Evolutionary conservation across 768 basidiomycete genomes (phyloP), one percentile per base, ranked within the genome.

Genomic region (Floccularia luteovirens): DNA sequence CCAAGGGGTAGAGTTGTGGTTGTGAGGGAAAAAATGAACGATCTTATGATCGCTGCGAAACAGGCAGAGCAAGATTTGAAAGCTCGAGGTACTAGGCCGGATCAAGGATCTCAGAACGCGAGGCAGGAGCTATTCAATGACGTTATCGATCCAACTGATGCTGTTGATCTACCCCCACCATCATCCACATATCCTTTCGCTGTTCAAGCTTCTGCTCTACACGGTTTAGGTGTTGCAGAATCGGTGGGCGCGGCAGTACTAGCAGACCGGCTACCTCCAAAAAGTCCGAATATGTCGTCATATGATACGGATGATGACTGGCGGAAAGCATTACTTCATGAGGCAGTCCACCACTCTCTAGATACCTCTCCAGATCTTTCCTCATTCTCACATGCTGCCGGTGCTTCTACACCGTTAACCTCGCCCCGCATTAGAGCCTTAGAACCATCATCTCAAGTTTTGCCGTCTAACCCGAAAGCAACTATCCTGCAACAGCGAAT

Each of bases 91-190:
- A 64, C 64, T 24, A 59, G 64, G 39, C 58, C 65, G 38, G 76
- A 76, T 43, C 63, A 70, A 43, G 68, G 53, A 22, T 59, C 66
- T n/a, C 65, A 69, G 43, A 60, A 59, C 38, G 55, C 52, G 31
- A 61, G 59, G 44, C 55, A 59, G 43, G 50, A 57, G 38, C 47
- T 54, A n/a, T 57, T 70, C 46, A 71, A 77, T 52, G 55, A 78
- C 49, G 69, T 84, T 39, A 79, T 90, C 49, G 88, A 90, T 59
- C 88, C 88, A 8, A 90, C 88, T 19, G 89, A 90, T 51, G 74
- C 73, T 19, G 87, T 90, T 24, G 88, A 90, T 52, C 54, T 90
- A 24, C 88, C 88, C 0, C 78, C 70, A 4, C 81, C 77, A 5
- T 76, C 81, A 24, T 64, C 79, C 25, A 68, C 67, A 24, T 86